Evolutionary conservation across 495 filamentous ascomycete species (phyloP).

Genomic region (Trypethelium eluteriae): DNA sequence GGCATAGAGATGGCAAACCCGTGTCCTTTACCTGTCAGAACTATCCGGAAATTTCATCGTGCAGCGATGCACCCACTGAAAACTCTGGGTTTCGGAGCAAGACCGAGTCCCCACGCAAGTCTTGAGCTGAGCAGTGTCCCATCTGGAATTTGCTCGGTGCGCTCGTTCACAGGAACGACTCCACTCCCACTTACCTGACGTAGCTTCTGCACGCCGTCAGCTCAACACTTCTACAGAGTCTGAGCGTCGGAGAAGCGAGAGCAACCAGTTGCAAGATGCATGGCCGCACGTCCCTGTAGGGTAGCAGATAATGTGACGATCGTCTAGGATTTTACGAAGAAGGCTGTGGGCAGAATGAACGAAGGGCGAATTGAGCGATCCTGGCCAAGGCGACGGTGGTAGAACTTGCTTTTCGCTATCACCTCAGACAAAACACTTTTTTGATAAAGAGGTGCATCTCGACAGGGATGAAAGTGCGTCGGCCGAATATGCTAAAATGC

Average conservation of each 20-base stretch:
- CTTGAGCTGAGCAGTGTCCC: too few species aligned
- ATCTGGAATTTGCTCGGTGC: not conserved
- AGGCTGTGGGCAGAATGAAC: not conserved
- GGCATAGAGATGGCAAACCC: too few species aligned
- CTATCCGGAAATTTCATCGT: too few species aligned
- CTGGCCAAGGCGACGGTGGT: too few species aligned
- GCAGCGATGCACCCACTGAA: too few species aligned
- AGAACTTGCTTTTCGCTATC: not conserved
- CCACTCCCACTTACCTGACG: not conserved
- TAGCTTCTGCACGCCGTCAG: slow-evolving; percentile 2
- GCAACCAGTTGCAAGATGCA: not conserved
- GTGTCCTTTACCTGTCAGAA: too few species aligned
- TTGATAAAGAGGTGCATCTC: too few species aligned
- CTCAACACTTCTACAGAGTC: not conserved
- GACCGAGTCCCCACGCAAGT: too few species aligned
- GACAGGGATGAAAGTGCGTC: too few species aligned
- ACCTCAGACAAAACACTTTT: not conserved
- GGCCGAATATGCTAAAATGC: not conserved
- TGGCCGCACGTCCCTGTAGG: not conserved
- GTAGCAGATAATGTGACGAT: not conserved
- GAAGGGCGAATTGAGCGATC: too few species aligned
- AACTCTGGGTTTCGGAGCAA: too few species aligned
- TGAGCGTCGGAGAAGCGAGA: not conserved
- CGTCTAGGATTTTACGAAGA: not conserved
- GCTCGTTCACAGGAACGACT: not conserved